Conservation (phyloP, 805 yeast genomes). For the Candida vaughaniae region DNA sequence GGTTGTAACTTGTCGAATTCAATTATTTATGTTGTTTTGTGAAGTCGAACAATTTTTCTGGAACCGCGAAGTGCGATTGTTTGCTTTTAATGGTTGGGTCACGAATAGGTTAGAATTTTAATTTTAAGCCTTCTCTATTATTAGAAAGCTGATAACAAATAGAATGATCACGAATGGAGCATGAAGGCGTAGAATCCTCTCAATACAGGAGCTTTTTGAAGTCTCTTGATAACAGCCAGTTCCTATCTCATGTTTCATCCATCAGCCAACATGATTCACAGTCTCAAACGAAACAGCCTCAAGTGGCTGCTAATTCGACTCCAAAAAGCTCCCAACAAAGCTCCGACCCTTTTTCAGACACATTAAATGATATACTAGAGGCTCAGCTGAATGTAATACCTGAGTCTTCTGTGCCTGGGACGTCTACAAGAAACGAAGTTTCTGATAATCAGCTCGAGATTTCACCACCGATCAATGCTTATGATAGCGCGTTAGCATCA, state of each 20-base stretch:
- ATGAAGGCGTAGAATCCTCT: background rate
- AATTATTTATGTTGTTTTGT: too few species aligned
- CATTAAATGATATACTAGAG: conserved; percentile 8
- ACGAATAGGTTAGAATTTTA: background rate
- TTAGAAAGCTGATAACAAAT: background rate
- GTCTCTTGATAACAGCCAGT: conserved; percentile 20
- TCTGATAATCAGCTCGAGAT: too few species aligned
- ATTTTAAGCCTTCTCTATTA: conserved; percentile 1
- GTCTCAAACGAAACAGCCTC: background rate
- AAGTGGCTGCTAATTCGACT: conserved; percentile 1
- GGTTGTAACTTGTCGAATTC: too few species aligned
- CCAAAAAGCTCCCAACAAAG: conserved; percentile 1
- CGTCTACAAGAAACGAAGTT: too few species aligned
- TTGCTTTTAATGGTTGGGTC: background rate
- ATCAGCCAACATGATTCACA: conserved; percentile 10
- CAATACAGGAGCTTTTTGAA: conserved; percentile 15
- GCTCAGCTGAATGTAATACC: conserved; percentile 10
- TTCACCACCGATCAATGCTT: too few species aligned
- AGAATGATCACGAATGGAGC: background rate
- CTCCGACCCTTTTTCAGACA: conserved; percentile 8
- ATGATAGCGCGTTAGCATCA: background rate
- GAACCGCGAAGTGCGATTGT: background rate
- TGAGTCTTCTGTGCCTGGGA: too few species aligned
- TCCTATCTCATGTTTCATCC: conserved; percentile 17
- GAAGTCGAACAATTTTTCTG: background rate